Percentiles rank a stretch among this genome's conserved stretches.
Conservation (phyloP, 345 rosid species). For the Eutrema japonicum region DNA sequence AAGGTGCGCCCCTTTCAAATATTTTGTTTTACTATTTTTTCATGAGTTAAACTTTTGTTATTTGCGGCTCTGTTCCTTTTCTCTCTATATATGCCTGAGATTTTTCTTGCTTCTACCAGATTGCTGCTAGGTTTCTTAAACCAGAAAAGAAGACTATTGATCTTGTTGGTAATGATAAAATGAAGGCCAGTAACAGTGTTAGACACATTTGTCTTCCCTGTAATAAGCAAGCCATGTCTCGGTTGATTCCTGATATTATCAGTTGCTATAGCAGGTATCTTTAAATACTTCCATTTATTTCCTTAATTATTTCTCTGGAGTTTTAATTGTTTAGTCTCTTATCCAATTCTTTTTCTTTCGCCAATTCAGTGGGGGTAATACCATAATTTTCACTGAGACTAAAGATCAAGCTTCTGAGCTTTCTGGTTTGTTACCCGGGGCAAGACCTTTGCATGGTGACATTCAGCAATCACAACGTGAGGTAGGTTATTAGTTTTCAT, state of each 20-base stretch:
- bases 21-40: neutral
- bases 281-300: neutral
- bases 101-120: slow-evolving; percentile 50
- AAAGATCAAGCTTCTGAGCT: slow-evolving; percentile 91
- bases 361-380: slow-evolving; percentile 82
- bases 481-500: slow-evolving; percentile 47
- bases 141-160: slow-evolving; percentile 76
- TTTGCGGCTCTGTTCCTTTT: neutral
- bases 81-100: slow-evolving; percentile 21
- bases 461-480: slow-evolving; percentile 92
- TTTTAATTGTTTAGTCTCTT: slow-evolving; percentile 6
- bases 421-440: slow-evolving; percentile 78
- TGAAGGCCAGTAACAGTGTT: slow-evolving; percentile 95
- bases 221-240: slow-evolving; percentile 65
- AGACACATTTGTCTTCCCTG: slow-evolving; percentile 91
- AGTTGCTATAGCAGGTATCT: slow-evolving; percentile 88
- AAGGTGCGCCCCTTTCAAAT: slow-evolving; percentile 52
- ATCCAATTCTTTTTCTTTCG: neutral
- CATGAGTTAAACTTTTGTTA: neutral
- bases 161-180: slow-evolving; percentile 96
- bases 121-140: slow-evolving; percentile 76
- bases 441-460: slow-evolving; percentile 94
- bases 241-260: slow-evolving; percentile 89
- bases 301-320: neutral
- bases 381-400: slow-evolving; percentile 88